phyloP scores from a whole-genome alignment of 768 basidiomycete genomes.

The Mycena rebaudengoi region DNA sequence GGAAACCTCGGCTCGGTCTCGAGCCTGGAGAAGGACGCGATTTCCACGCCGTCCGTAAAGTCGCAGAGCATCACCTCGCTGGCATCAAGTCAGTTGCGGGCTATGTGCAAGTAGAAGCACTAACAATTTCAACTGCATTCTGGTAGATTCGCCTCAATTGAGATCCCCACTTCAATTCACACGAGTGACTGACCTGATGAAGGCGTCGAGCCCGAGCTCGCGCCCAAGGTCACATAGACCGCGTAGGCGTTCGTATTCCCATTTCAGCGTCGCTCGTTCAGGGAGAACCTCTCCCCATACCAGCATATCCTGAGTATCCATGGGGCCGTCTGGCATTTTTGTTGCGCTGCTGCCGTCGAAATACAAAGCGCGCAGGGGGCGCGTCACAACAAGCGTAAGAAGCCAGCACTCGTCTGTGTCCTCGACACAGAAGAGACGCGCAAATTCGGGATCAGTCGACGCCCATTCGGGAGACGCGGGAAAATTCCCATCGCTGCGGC shows the following conservation, averaged over 20 bases:
- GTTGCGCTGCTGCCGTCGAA: conserved; percentile 51
- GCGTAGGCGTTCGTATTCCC: conserved; percentile 46
- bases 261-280: neutral
- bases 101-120: conserved; percentile 25
- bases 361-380: conserved; percentile 45
- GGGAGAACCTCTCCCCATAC: conserved; percentile 36
- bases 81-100: neutral
- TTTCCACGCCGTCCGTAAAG: conserved; percentile 48
- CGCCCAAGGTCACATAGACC: conserved; percentile 55
- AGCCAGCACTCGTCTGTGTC: conserved; percentile 29
- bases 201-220: conserved; percentile 51
- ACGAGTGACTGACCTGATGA: conserved; percentile 45
- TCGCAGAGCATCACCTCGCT: conserved; percentile 60
- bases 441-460: conserved; percentile 50
- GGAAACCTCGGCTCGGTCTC: conserved; percentile 10
- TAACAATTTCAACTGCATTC: conserved; percentile 60
- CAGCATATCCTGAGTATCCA: conserved; percentile 49
- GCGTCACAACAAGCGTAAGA: conserved; percentile 31
- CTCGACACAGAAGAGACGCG: conserved; percentile 22
- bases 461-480: conserved; percentile 47
- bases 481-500: conserved; percentile 32
- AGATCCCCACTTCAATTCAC: neutral
- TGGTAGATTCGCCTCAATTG: conserved; percentile 20
- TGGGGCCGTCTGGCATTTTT: conserved; percentile 37
- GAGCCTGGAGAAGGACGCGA: conserved; percentile 47